Evolutionary conservation across 139 green algal genomes (phyloP).

Genomic region (Coelastrella sp.): DNA sequence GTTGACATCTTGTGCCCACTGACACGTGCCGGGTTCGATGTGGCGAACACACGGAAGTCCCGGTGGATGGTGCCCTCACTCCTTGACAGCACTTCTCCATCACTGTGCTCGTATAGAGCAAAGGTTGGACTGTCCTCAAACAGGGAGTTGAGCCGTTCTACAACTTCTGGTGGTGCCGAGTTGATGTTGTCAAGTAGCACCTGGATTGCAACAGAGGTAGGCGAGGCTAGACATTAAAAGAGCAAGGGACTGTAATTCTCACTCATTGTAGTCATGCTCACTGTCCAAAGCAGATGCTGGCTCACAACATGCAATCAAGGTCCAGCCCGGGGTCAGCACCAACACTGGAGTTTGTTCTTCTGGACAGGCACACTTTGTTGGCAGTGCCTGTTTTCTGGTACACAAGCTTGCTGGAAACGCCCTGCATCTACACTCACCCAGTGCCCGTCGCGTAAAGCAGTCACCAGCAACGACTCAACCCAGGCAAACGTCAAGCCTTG

Average conservation of each 20-base stretch:
- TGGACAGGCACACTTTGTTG: too few species aligned
- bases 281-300: too few species aligned
- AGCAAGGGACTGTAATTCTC: too few species aligned
- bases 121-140: constrained; percentile 56
- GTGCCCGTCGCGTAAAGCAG: constrained; percentile 36
- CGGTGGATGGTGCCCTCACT: constrained; percentile 47
- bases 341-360: too few species aligned
- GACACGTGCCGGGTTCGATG: constrained; percentile 40
- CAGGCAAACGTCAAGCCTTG: constrained; percentile 41
- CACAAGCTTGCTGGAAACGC: too few species aligned
- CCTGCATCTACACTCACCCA: constrained; percentile 35
- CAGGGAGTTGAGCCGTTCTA: constrained; percentile 58
- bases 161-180: constrained; percentile 51
- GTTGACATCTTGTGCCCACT: constrained; percentile 50
- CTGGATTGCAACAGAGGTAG: not conserved
- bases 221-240: not conserved
- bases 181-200: constrained; percentile 67
- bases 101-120: constrained; percentile 54
- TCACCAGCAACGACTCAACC: constrained; percentile 46
- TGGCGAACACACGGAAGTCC: constrained; percentile 49
- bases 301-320: too few species aligned
- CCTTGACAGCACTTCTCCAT: constrained; percentile 41
- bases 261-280: too few species aligned
- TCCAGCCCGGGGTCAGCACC: too few species aligned
- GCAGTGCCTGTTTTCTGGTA: too few species aligned